Percentiles rank a stretch among this genome's conserved stretches.
These are phyloP conservation scores for Aspergillus uvarum DNA, from an alignment of 2,329 filamentous ascomycete genomes.

Conservation along the genomic window DNA sequence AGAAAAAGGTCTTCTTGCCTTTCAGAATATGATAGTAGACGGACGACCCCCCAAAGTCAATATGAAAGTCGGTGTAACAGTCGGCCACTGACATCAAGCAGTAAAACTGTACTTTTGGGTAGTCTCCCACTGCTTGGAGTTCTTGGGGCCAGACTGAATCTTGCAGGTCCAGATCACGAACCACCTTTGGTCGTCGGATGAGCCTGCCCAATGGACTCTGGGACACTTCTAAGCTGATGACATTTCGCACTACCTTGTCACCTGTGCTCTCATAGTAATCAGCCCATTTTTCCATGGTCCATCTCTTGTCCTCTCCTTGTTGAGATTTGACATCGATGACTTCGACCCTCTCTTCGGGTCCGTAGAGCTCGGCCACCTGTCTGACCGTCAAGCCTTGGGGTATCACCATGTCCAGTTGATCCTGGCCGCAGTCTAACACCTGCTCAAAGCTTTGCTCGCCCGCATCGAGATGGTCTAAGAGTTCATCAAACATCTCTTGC, in stretches of 20 bases:
- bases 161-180: constrained; percentile 60
- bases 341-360: constrained; percentile 61
- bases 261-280: constrained; percentile 65
- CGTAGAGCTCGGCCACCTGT: constrained; percentile 63
- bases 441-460: constrained; percentile 35
- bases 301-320: constrained; percentile 63
- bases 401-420: constrained; percentile 67
- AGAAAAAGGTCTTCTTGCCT: constrained; percentile 69
- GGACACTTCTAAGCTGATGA: constrained; percentile 68
- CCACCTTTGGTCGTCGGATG: constrained; percentile 63
- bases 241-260: constrained; percentile 63
- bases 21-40: constrained; percentile 70
- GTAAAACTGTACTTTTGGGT: constrained; percentile 66
- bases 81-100: constrained; percentile 70
- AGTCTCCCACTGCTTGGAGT: constrained; percentile 55
- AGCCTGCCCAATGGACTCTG: constrained; percentile 62
- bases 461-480: constrained; percentile 34
- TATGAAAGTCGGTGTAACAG: constrained; percentile 71
- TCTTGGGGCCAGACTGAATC: constrained; percentile 54
- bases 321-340: constrained; percentile 71
- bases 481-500: constrained; percentile 43
- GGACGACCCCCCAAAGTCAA: constrained; percentile 69
- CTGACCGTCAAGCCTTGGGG: constrained; percentile 63
- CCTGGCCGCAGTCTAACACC: constrained; percentile 61
- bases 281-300: constrained; percentile 66